A percentile compares a stretch with the other conserved stretches of the same genome.
These are phyloP conservation scores for Trichosporon ovoides DNA, from an alignment of 1,284 basidiomycete species.

Conservation along the genomic window DNA sequence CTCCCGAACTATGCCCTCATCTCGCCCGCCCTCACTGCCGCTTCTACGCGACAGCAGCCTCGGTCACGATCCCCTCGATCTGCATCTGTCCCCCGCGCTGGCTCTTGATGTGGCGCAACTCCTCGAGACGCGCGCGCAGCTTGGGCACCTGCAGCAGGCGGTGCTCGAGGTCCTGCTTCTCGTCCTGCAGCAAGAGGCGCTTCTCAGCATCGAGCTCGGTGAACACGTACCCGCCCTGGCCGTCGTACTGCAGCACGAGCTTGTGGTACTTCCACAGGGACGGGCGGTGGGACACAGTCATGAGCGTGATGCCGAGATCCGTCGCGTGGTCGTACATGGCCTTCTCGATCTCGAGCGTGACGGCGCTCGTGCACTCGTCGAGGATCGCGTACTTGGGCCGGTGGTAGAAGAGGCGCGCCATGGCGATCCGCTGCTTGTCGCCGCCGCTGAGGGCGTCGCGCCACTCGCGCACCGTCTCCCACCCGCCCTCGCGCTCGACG, in stretches of 20 bases:
- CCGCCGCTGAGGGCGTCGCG: constrained; percentile 76
- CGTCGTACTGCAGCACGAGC: constrained; percentile 80
- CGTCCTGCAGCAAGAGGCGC: constrained; percentile 84
- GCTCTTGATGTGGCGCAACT: constrained; percentile 55
- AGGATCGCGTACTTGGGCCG: constrained; percentile 93
- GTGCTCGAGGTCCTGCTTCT: constrained; percentile 77
- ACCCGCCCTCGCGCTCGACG: constrained; percentile 93
- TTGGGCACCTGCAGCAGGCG: constrained; percentile 80
- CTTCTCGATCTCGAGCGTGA: constrained; percentile 87
- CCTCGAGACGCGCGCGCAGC: constrained; percentile 69
- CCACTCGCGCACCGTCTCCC: constrained; percentile 86
- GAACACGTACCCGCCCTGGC: constrained; percentile 58
- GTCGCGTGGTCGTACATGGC: constrained; percentile 95
- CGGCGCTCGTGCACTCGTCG: constrained; percentile 91
- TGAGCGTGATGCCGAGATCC: constrained; percentile 73
- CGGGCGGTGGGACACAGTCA: constrained; percentile 87
- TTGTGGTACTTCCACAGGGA: constrained; percentile 94
- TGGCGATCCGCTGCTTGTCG: constrained; percentile 74
- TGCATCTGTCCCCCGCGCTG: constrained; percentile 12
- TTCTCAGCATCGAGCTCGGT: constrained; percentile 87
- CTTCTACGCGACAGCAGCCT: no score
- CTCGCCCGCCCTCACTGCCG: no score
- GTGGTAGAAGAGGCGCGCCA: constrained; percentile 96
- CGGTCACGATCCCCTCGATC: no score
- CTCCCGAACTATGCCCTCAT: no score